These are phyloP conservation scores for Atkinsonella texensis DNA, from an alignment of 2,329 filamentous ascomycete genomes.

Conservation along the genomic window DNA sequence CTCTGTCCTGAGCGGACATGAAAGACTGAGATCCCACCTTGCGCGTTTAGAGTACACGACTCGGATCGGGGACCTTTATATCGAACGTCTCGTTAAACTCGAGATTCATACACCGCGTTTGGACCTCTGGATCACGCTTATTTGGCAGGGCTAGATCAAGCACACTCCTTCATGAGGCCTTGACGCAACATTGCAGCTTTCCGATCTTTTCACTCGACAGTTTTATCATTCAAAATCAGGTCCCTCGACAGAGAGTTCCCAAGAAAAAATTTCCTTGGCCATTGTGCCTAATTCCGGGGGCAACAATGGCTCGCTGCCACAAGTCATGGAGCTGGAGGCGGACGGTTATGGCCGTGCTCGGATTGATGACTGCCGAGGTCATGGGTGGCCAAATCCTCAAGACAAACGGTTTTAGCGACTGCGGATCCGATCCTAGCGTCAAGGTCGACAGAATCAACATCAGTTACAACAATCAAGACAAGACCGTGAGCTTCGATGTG, in stretches of 20 bases:
- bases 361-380: slow-evolving; percentile 32
- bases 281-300: slow-evolving; percentile 3
- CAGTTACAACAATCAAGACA: slow-evolving; percentile 62
- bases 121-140: too few species aligned
- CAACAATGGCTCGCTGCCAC: slow-evolving; percentile 21
- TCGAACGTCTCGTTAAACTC: too few species aligned
- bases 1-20: not conserved
- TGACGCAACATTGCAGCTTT: too few species aligned
- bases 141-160: too few species aligned
- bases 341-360: slow-evolving; percentile 21
- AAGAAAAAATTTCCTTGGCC: not conserved
- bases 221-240: too few species aligned
- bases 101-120: too few species aligned
- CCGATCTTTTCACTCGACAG: too few species aligned
- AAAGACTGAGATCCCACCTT: not conserved
- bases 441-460: slow-evolving; percentile 65
- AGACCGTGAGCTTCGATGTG: slow-evolving; percentile 69
- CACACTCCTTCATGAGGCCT: too few species aligned
- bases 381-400: slow-evolving; percentile 61
- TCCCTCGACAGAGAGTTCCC: not conserved
- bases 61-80: too few species aligned
- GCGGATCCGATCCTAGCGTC: slow-evolving; percentile 42
- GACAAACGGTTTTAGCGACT: slow-evolving; percentile 71
- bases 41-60: not conserved
- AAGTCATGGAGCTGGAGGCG: slow-evolving; percentile 16